Base-by-base conservation (phyloP, 2,329 filamentous ascomycete species). In the Myriosclerotinia curreyana region DNA sequence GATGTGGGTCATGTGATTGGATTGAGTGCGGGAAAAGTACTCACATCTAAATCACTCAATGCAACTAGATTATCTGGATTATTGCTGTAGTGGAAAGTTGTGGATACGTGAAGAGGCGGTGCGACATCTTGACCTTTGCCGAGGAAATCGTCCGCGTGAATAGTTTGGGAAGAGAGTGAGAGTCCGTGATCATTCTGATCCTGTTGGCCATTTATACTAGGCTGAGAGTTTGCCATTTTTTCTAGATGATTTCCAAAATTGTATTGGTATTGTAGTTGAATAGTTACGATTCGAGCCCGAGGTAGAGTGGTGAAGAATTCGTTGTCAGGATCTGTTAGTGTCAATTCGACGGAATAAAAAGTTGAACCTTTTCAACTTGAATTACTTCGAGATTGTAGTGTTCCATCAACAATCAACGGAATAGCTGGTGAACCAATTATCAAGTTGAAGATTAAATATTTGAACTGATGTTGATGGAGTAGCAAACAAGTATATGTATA, bases 101-200 rank as follows among this genome's bases (percentile, higher is more conserved):
- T 97, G 67, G 92, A 92, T 68, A 96, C 86, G 75, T 98, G 94
- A 73, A 98, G 82, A 5, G 94, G 86, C 65, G 95, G 94, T 15
- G 94, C 92, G 63, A 98, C 89, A 74, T 95, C 92, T 59, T 86
- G 82, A 70, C 90, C 85, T 42, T 81, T 78, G 76, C 91, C 91
- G 71, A 95, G 82, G 71, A 81, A 81, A 78, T 96, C 88, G 73
- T 96, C 92, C 67, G 89, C 91, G 75, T 96, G 92, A 68, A 96
- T 80, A n/a, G 89, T 84, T 64, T 85, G 82, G 7, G 92, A 91
- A 9, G 90, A 83, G 56, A 90, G 79, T 5, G 69, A 61, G 17
- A 73, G 65, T 28, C 64, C 60, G 48, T 51, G 49, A 44, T 63
- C 38, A 52, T 69, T 56, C 4, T 53, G 51, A 52, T 65, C 66